Evolutionary conservation across 192 early-diverging fungal species (phyloP), one percentile per base, ranked within the genome.

Genomic region (Backusella tarrabulga): DNA sequence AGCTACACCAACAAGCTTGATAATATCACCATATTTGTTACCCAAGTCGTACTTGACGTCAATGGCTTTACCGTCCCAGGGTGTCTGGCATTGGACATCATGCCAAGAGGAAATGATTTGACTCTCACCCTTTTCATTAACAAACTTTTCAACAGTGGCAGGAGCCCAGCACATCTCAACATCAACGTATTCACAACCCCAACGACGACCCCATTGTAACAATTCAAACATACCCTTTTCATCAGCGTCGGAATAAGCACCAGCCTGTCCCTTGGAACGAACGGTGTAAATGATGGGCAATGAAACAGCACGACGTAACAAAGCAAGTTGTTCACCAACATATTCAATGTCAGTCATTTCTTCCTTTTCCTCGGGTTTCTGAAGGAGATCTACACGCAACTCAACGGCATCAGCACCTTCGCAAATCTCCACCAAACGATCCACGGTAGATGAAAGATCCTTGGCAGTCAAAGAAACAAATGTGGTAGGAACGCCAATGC

Each of bases 131-230:
- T 93, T 91, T 32, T 41, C 71, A 4, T 76, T 74, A 32, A 96
- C 70, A 44, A 97, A 74, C 63, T 85, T 77, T 71, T 81, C 74
- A 80, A 88, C 77, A 63, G 74, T 72, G 38, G 34, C 52, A 32
- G 76, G 72, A 34, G 87, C 84, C 35, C 78, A 83, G 35, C 79
- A 76, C 35, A 94, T 85, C 79, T 98, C 96, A 32, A 98, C 86
- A 80, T 98, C 98, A 34, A 99, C 82, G 78, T 94, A 97, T 84
- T 98, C 97, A 81, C 95, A 93, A 32, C 96, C 97, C 95, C 95
- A 96, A 67, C 88, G 86, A 29, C 93, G 50, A 26, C 92, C 97
- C 60, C 85, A 81, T 14, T 80, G 72, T 46, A 98, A 78, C 17
- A 98, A 83, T 6, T 83, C 84, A 38, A 91, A 86, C 88, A 94